Evolutionary conservation across 306 rosid genomes (phyloP).

Genomic region (Glycine latifolia): DNA sequence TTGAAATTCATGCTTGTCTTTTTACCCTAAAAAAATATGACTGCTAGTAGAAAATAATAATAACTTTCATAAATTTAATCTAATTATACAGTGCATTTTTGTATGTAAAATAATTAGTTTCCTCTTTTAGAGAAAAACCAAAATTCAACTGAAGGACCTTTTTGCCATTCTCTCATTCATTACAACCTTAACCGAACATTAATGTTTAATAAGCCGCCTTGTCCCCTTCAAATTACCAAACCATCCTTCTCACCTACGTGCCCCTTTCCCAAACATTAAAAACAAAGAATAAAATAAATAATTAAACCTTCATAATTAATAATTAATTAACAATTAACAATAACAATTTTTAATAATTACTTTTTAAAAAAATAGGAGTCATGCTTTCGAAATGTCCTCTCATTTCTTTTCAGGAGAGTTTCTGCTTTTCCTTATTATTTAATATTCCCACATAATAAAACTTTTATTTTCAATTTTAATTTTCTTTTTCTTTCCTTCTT

Average conservation of each 20-base stretch:
- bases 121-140: not conserved
- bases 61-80: not conserved
- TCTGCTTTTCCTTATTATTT: constrained; percentile 45
- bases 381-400: constrained; percentile 41
- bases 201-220: constrained; percentile 10
- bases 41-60: too few relatives aligned
- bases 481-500: not conserved
- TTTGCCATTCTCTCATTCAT: constrained; percentile 20
- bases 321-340: not conserved
- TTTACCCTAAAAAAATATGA: not conserved
- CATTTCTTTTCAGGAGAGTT: constrained; percentile 41
- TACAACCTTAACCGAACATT: constrained; percentile 31
- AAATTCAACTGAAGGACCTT: constrained; percentile 9
- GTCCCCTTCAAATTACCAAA: constrained; percentile 39
- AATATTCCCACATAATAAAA: not conserved
- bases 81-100: not conserved
- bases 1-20: not conserved
- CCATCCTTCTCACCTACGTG: constrained; percentile 34
- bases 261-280: constrained; percentile 28
- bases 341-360: not conserved
- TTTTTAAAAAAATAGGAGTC: not conserved
- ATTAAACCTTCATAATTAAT: not conserved
- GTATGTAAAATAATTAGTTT: not conserved
- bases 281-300: not conserved
- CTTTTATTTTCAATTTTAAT: not conserved